Conservation (phyloP, 306 rosid species). For the Citrullus colocynthis region DNA sequence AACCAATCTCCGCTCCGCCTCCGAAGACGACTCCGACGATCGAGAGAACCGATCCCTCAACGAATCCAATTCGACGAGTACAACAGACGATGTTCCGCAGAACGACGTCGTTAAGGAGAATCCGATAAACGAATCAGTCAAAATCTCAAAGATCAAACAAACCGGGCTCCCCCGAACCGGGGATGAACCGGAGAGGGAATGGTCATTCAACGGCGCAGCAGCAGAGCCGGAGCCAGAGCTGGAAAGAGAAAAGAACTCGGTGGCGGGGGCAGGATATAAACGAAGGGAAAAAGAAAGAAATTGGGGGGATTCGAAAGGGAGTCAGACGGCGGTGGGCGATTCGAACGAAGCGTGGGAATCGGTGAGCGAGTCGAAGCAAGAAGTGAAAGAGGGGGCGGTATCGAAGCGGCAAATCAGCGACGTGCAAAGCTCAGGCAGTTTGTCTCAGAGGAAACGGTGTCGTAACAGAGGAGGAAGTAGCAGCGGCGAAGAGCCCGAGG, state of each 20-base stretch:
- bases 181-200: conserved; percentile 8
- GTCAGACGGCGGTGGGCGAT: conserved; percentile 6
- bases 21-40: conserved; percentile 18
- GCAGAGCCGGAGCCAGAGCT: neutral
- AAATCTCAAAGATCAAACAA: neutral
- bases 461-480: conserved; percentile 9
- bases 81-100: conserved; percentile 15
- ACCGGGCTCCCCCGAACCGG: conserved; percentile 12
- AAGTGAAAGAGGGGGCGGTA: neutral
- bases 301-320: neutral
- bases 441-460: conserved; percentile 26
- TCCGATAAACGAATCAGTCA: neutral
- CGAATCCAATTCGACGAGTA: conserved; percentile 47
- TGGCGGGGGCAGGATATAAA: neutral
- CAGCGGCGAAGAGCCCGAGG: conserved; percentile 37
- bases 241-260: neutral
- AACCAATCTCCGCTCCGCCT: conserved; percentile 6
- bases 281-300: neutral
- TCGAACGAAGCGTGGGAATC: conserved; percentile 19
- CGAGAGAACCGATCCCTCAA: conserved; percentile 36
- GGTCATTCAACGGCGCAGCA: conserved; percentile 11
- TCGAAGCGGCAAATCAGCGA: conserved; percentile 36
- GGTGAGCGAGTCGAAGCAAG: conserved; percentile 20
- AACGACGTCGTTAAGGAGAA: conserved; percentile 9
- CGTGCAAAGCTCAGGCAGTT: conserved; percentile 35